These are phyloP conservation scores for Coemansia sp. DNA, from an alignment of 192 early-diverging fungal species.

Conservation along the genomic window DNA sequence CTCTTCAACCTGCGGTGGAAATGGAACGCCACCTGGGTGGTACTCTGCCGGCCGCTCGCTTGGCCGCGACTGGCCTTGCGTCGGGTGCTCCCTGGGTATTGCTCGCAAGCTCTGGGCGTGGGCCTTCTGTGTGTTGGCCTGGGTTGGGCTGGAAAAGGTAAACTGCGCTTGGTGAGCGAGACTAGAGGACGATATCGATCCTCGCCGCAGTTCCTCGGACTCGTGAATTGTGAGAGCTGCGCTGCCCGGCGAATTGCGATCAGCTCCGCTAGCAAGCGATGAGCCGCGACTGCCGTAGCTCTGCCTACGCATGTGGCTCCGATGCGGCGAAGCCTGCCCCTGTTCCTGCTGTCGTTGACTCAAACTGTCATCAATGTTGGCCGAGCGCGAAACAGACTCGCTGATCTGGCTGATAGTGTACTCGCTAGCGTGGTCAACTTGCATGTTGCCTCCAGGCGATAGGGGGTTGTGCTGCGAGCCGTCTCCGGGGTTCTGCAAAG, in stretches of 20 bases:
- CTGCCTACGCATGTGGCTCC: background rate
- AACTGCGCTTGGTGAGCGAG: slow-evolving; percentile 39
- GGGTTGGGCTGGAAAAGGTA: slow-evolving; percentile 26
- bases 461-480: background rate
- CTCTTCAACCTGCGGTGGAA: slow-evolving; percentile 22
- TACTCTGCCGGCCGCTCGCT: background rate
- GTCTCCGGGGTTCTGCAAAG: background rate
- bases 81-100: background rate
- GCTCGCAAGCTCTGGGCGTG: background rate
- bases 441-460: background rate
- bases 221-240: background rate
- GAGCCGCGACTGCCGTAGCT: slow-evolving; percentile 13
- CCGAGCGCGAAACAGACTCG: slow-evolving; percentile 1
- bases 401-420: slow-evolving; percentile 5
- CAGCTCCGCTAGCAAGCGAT: slow-evolving; percentile 1
- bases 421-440: background rate
- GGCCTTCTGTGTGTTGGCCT: background rate
- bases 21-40: background rate
- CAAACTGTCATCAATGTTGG: background rate
- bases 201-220: slow-evolving; percentile 2
- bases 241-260: background rate
- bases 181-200: slow-evolving; percentile 21
- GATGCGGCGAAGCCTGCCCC: background rate
- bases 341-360: background rate
- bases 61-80: background rate